Percentiles rank a stretch among this genome's conserved stretches.
phyloP scores from a whole-genome alignment of 2,329 filamentous ascomycete species.

The Dothiorella sarmentorum region DNA sequence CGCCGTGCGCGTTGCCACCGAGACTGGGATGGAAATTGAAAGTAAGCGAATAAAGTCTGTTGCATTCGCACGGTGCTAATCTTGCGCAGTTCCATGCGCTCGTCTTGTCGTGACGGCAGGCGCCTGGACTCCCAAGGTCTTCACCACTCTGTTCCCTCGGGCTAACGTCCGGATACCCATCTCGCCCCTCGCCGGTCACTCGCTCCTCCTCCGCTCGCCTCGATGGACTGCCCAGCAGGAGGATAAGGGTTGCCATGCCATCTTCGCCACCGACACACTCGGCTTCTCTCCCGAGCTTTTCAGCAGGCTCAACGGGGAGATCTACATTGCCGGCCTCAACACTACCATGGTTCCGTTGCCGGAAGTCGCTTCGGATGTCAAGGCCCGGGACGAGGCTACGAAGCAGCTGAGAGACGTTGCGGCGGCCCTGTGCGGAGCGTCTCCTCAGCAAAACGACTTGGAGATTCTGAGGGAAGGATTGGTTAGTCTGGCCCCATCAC shows the following conservation, averaged over 20 bases:
- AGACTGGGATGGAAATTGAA: constrained; percentile 45
- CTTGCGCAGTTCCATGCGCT: constrained; percentile 54
- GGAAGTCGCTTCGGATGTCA: constrained; percentile 48
- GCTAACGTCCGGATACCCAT: constrained; percentile 56
- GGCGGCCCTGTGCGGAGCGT: constrained; percentile 46
- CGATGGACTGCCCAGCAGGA: constrained; percentile 49
- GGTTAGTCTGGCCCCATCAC: constrained; percentile 25
- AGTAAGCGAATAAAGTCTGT: constrained; percentile 24
- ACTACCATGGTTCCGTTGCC: constrained; percentile 59
- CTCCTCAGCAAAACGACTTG: constrained; percentile 48
- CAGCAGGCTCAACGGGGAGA: constrained; percentile 61
- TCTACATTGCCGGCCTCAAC: constrained; percentile 74
- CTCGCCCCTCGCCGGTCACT: constrained; percentile 65
- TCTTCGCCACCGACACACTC: constrained; percentile 60
- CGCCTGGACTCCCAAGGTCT: constrained; percentile 67
- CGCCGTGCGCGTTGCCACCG: constrained; percentile 50
- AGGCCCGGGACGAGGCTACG: constrained; percentile 48
- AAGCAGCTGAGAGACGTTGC: constrained; percentile 51
- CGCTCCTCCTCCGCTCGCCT: constrained; percentile 63
- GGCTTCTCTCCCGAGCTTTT: constrained; percentile 70
- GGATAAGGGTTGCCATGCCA: constrained; percentile 56
- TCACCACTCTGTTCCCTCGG: constrained; percentile 60
- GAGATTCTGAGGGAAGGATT: constrained; percentile 62
- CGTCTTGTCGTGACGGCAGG: constrained; percentile 66
- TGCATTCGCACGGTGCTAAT: constrained; percentile 20